Percentiles rank a stretch among this genome's conserved stretches.
phyloP scores from a whole-genome alignment of 179 eudicot species.

The Patellifolia procumbens region DNA sequence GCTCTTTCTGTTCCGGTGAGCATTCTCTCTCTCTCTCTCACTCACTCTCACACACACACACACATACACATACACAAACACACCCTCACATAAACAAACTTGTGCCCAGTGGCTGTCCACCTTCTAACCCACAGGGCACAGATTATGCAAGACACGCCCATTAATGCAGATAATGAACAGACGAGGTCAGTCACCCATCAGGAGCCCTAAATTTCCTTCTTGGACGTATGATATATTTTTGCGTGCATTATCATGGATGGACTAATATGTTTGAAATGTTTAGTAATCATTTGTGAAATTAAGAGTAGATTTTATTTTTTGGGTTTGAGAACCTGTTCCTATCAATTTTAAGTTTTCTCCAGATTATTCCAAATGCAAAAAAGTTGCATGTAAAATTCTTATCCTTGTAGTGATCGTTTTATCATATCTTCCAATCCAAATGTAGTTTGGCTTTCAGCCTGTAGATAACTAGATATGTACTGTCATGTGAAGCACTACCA shows the following conservation, averaged over 20 bases:
- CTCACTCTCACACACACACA: constrained; percentile 2
- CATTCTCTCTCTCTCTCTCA: constrained; percentile 1
- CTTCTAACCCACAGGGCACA: background rate
- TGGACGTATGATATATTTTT: background rate
- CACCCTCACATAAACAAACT: too few relatives aligned
- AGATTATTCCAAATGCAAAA: background rate
- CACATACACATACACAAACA: background rate
- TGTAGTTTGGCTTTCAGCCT: background rate
- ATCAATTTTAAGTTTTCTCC: background rate
- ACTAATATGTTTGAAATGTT: background rate
- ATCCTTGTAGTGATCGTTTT: background rate
- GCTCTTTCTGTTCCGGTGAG: constrained; percentile 78
- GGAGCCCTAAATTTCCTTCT: background rate
- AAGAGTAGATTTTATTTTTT: background rate
- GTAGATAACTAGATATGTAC: background rate
- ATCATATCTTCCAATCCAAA: background rate
- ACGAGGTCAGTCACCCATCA: background rate
- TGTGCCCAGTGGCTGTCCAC: background rate
- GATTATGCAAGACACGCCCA: background rate
- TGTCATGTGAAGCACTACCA: background rate
- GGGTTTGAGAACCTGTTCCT: background rate
- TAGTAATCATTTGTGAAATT: background rate
- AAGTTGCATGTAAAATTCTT: background rate
- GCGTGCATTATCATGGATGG: background rate
- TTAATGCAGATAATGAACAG: background rate